These are phyloP conservation scores for Colletotrichum graminicola DNA, from an alignment of 2,329 filamentous ascomycete genomes.

Conservation along the genomic window DNA sequence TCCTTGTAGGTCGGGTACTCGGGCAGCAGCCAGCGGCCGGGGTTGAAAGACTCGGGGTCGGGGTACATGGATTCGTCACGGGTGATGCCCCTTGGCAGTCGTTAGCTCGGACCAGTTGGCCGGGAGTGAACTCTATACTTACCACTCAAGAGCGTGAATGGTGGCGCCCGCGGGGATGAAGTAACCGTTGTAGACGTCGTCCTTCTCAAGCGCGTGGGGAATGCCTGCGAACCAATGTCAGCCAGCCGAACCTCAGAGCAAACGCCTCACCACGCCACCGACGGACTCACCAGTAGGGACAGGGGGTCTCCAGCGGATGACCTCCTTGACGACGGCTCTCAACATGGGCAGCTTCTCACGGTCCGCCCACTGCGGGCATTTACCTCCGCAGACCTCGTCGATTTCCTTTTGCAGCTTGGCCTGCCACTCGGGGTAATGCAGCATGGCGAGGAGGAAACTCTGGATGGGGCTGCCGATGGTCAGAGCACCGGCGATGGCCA, in stretches of 20 bases:
- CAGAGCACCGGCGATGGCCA: constrained; percentile 58
- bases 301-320: constrained; percentile 66
- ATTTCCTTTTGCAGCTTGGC: constrained; percentile 54
- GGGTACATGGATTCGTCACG: constrained; percentile 56
- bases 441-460: constrained; percentile 48
- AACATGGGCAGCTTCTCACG: constrained; percentile 53
- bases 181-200: constrained; percentile 66
- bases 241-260: neutral
- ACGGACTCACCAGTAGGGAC: constrained; percentile 61
- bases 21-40: constrained; percentile 54
- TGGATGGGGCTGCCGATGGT: constrained; percentile 60
- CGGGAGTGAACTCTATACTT: neutral
- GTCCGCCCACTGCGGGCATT: constrained; percentile 58
- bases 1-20: constrained; percentile 56
- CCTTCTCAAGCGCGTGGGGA: constrained; percentile 63
- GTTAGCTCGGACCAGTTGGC: constrained; percentile 2
- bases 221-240: constrained; percentile 52
- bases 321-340: constrained; percentile 57
- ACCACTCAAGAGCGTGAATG: constrained; percentile 57
- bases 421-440: constrained; percentile 52
- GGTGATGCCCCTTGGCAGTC: constrained; percentile 57
- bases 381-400: constrained; percentile 53
- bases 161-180: constrained; percentile 65
- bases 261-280: neutral
- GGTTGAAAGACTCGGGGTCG: constrained; percentile 55